Conservation (phyloP, 176 grass and related monocot genomes). For the Leersia perrieri region DNA sequence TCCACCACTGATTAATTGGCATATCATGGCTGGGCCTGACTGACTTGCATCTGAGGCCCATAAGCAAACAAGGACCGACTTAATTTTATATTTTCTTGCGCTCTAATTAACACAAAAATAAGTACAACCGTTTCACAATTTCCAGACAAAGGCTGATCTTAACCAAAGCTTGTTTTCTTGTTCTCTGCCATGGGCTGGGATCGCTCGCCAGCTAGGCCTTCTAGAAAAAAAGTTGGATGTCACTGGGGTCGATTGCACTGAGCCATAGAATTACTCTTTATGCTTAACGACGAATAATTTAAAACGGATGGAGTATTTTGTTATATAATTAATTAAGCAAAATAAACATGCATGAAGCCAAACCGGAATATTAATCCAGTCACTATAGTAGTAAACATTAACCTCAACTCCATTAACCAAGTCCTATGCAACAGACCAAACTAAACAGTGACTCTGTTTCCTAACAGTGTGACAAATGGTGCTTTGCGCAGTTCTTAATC, state of each 20-base stretch:
- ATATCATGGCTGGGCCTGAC: neutral
- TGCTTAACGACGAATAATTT: too few relatives aligned
- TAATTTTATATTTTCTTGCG: neutral
- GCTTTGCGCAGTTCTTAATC: slow-evolving; percentile 32
- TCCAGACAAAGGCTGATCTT: too few relatives aligned
- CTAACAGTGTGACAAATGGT: neutral
- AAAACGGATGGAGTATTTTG: too few relatives aligned
- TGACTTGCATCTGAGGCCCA: neutral
- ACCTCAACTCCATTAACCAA: neutral
- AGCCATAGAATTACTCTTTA: too few relatives aligned
- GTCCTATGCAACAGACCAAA: neutral
- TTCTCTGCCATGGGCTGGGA: too few relatives aligned
- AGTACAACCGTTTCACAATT: too few relatives aligned
- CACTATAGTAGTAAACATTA: neutral
- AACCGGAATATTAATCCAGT: neutral
- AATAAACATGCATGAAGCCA: neutral
- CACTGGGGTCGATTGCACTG: too few relatives aligned
- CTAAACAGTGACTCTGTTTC: neutral
- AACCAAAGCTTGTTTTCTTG: too few relatives aligned
- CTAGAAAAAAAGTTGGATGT: too few relatives aligned
- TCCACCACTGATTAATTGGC: too few relatives aligned
- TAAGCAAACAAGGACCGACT: neutral
- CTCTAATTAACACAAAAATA: too few relatives aligned
- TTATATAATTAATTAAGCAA: neutral
- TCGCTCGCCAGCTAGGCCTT: too few relatives aligned